Conservation (phyloP, 208 protist species). For the Lotmaria passim region DNA sequence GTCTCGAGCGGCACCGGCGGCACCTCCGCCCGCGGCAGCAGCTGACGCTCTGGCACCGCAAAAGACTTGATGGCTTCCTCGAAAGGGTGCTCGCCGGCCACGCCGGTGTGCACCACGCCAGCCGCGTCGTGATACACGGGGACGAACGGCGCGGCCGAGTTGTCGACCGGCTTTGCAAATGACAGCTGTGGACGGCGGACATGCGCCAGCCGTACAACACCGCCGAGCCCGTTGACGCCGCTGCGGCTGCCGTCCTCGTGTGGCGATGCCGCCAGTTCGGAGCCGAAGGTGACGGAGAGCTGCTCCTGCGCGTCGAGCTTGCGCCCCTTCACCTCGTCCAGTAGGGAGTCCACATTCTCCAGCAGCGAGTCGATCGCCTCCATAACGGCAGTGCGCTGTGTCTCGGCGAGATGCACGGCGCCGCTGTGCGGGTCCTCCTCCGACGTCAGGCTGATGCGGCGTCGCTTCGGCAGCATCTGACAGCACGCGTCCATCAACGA, state of each 20-base stretch:
- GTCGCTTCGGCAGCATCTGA: slow-evolving; percentile 70
- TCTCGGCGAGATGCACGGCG: slow-evolving; percentile 42
- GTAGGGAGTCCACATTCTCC: slow-evolving; percentile 81
- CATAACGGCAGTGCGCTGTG: slow-evolving; percentile 73
- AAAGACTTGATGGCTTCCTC: slow-evolving; percentile 62
- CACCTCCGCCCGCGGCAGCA: slow-evolving; percentile 58
- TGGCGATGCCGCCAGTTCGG: slow-evolving; percentile 41
- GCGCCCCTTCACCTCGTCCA: slow-evolving; percentile 78
- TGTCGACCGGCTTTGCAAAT: slow-evolving; percentile 81
- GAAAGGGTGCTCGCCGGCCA: slow-evolving; percentile 79
- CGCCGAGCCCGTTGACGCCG: background rate
- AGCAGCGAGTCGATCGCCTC: slow-evolving; percentile 86
- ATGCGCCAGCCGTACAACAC: slow-evolving; percentile 29
- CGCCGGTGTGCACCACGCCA: slow-evolving; percentile 52
- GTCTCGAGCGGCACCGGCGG: slow-evolving; percentile 64
- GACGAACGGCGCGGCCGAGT: slow-evolving; percentile 65
- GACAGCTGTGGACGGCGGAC: slow-evolving; percentile 80
- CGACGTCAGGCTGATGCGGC: slow-evolving; percentile 40
- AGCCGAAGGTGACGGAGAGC: slow-evolving; percentile 81
- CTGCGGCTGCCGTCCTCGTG: slow-evolving; percentile 9
- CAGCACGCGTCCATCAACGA: slow-evolving; percentile 73
- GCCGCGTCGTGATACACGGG: slow-evolving; percentile 66
- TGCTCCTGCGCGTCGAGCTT: slow-evolving; percentile 72
- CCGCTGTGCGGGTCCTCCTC: slow-evolving; percentile 20
- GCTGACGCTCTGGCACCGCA: slow-evolving; percentile 48